Evolutionary conservation across 768 basidiomycete genomes (phyloP), one percentile per base, ranked within the genome.

Genomic region (Erythrobasidium yunnanense): DNA sequence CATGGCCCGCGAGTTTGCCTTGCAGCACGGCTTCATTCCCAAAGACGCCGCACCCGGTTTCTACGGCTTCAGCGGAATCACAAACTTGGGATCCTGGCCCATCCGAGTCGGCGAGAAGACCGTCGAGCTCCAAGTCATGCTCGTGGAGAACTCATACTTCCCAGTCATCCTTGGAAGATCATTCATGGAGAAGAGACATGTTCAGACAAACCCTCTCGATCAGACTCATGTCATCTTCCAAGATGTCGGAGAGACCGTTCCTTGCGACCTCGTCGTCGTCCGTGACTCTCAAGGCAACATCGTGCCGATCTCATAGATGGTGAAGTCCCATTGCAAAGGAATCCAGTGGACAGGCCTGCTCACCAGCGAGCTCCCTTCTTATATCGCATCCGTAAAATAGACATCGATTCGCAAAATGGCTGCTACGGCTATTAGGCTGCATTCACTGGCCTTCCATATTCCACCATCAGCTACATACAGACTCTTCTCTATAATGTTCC

Each of bases 121-220:
- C 17, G 73, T 73, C 8, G 70, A 71, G 27, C 78, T 78, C 66
- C 72, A 82, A 0, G 91, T 96, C 7, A 91, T 88, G 76, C 81
- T 97, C 30, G 87, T 88, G 2, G 95, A 99, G 74, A 92, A 95
- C 74, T 85, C 86, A 0, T 90, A 96, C 73, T 97, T 97, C 76
- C 91, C 95, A 71, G 88, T 96, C 51, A 87, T 97, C 3, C 81
- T 97, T 4, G 92, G 92, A 0, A 81, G 74, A 5, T 71, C 75
- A 8, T 78, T 80, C 77, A 76, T 80, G 75, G 81, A 81, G 72
- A 76, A 75, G 68, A 80, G 89, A 23, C 86, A 86, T 73, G 84
- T 97, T 69, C 86, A 85, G 75, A 84, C 83, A 30, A 88, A 87
- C 73, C 78, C 85, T 0, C 78, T 85, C 42, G 93, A 99, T 74